phyloP scores from a whole-genome alignment of 2,329 filamentous ascomycete species.

The Exophiala sp. region DNA sequence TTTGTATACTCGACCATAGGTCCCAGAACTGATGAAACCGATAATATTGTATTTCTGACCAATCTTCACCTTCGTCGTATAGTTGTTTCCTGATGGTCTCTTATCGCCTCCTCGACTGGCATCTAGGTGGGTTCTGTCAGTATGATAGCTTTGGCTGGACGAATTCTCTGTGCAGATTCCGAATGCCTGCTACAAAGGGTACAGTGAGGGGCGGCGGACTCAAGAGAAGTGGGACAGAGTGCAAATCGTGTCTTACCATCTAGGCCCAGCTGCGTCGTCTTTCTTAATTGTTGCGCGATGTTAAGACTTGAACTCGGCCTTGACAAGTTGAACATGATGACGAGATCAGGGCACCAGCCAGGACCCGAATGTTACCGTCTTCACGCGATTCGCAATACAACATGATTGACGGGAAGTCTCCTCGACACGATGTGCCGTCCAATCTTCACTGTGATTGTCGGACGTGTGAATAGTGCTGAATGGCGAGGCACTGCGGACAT shows the following conservation, averaged over 20 bases:
- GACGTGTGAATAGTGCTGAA: too few relatives aligned
- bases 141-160: background rate
- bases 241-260: conserved; percentile 9
- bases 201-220: background rate
- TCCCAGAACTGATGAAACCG: conserved; percentile 96
- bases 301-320: conserved; percentile 21
- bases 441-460: too few relatives aligned
- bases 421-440: background rate
- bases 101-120: conserved; percentile 22
- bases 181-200: too few relatives aligned
- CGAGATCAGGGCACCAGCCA: background rate
- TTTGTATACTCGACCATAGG: conserved; percentile 97
- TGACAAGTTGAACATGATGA: conserved; percentile 20
- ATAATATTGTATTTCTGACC: conserved; percentile 89
- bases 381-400: background rate
- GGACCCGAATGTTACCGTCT: background rate
- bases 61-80: conserved; percentile 75
- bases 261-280: conserved; percentile 18
- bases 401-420: background rate
- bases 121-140: conserved; percentile 6
- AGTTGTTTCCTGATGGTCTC: conserved; percentile 47
- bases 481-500: too few relatives aligned
- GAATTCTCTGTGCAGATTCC: too few relatives aligned
- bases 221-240: too few relatives aligned
- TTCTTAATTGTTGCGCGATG: conserved; percentile 25